Base-by-base conservation (phyloP, 768 basidiomycete genomes). In the Phlebiopsis flavidoalba region DNA sequence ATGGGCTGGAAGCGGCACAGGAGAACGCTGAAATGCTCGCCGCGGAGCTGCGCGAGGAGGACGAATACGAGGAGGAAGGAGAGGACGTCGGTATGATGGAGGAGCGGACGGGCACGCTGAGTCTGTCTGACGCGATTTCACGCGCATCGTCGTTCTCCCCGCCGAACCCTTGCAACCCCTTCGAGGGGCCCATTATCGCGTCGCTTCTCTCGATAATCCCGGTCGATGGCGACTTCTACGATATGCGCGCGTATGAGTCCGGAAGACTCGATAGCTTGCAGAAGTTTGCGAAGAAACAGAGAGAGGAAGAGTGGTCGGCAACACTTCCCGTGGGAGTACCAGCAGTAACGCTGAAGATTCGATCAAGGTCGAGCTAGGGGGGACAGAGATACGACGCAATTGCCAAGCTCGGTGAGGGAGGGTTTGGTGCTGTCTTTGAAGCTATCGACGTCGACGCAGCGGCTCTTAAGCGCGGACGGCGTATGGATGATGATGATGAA, bases 351-450 rank as follows among this genome's bases (percentile, higher is more conserved):
- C 73, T 8, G 71, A 78, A 3, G 73, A 75, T 40, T 71, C 69
- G 22, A 80, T 89, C 70, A 67, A 81, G 21, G 70, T 98, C 46
- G 75, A 74, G 17, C 75, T 98, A n/a, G 79, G 79, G 49, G n/a
- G 87, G 80, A 3, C 82, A 81, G 60, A 77, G 76, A 56, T 93
- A 90, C 68, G 82, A 81, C 57, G 84, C 98, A 4, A 75, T 80
- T 3, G 89, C 89, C 63, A 99, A 98, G 72, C 80, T 99, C 22
- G 97, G 97, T 17, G 97, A 99, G 75, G 97, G 97, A 5, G 93
- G 95, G 0, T 99, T 96, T 67, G 97, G 96, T 2, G 83, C 89
- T 3, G 97, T 99, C n/a, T 99, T 96, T 78, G 83, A 88, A 62
- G 92, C 91, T 3, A 80, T 82, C 58, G 81, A 87, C 69, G 56